Evolutionary conservation across 2,329 filamentous ascomycete species (phyloP), one percentile per base, ranked within the genome.

Genomic region (Massarina eburnea): DNA sequence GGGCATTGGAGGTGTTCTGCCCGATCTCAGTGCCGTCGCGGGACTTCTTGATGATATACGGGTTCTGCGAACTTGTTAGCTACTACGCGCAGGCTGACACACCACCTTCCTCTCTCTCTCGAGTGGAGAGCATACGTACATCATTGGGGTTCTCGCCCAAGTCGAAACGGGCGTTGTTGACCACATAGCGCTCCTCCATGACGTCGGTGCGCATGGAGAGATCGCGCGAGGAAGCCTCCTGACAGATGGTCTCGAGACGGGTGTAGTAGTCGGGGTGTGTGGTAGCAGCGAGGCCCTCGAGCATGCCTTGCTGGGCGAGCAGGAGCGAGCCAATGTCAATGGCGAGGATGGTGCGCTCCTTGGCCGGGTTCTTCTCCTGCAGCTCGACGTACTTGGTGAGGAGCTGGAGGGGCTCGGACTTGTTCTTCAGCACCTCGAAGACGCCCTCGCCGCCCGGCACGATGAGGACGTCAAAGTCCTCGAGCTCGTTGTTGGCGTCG

Each of bases 101-200:
- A 14, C 27, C 9, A 18, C 22, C 7, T 15, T 33, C 7, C 17
- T 22, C n/a, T 9, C 5, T n/a, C 14, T 19, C 20, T 12, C 18
- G 20, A 20, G 3, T 12, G 17, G 26, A 20, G 12, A 24, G 12
- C 8, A 30, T 17, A 45, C 62, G 55, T 50, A 65, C 62, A 71
- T 91, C 85, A 52, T 91, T 87, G 63, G 88, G 83, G 64, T 91
- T 83, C 49, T 86, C 86, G 57, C 79, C 80, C 34, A 94, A 77
- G 60, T 94, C 89, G 70, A 92, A 95, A 58, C 89, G 86, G 48
- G 91, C 84, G 73, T 95, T 94, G 79, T 95, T 95, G 69, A 95
- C 89, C 17, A 95, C 89, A 67, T 94, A 95, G 64, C 89, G 81
- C 64, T 89, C 85, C 64, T 94, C 88, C 63, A 92, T 80, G 53